A percentile compares a stretch with the other conserved stretches of the same genome.
Conservation (phyloP, 1,284 basidiomycete species). For the Abortiporus biennis region DNA sequence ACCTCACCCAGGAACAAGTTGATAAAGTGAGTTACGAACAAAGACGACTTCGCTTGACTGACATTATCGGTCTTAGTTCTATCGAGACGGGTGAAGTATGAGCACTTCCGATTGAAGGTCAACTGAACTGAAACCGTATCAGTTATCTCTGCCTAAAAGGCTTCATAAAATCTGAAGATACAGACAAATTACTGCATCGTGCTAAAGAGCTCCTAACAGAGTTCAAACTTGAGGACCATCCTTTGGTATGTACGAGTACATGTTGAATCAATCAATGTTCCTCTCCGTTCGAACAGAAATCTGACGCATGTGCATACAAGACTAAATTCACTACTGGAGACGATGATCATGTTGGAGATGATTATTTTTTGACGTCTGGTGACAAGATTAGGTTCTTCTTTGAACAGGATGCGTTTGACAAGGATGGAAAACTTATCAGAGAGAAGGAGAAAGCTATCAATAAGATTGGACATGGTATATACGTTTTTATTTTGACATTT, state of each 20-base stretch:
- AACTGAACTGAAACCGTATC: neutral
- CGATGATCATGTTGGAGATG: slow-evolving; percentile 80
- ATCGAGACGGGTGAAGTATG: slow-evolving; percentile 43
- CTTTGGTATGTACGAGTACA: slow-evolving; percentile 46
- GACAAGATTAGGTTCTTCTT: slow-evolving; percentile 92
- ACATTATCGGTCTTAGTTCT: slow-evolving; percentile 30
- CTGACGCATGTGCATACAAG: slow-evolving; percentile 30
- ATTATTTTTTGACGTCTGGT: slow-evolving; percentile 88
- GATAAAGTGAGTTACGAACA: slow-evolving; percentile 32
- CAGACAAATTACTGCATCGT: slow-evolving; percentile 58
- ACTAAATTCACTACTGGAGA: slow-evolving; percentile 85
- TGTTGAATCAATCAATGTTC: slow-evolving; percentile 2
- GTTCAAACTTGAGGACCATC: slow-evolving; percentile 77
- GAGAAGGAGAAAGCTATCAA: slow-evolving; percentile 78
- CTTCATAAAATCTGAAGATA: slow-evolving; percentile 63
- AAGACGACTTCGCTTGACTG: neutral
- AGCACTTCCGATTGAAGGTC: no score
- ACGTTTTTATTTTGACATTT: slow-evolving; percentile 4
- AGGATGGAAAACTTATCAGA: slow-evolving; percentile 59
- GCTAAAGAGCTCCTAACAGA: slow-evolving; percentile 70
- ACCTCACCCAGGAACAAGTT: slow-evolving; percentile 45
- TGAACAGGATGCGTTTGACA: slow-evolving; percentile 74
- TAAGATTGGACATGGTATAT: slow-evolving; percentile 76
- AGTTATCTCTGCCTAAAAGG: slow-evolving; percentile 78
- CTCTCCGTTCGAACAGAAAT: neutral